Conservation (phyloP, 306 rosid species). For the Coriaria nepalensis region DNA sequence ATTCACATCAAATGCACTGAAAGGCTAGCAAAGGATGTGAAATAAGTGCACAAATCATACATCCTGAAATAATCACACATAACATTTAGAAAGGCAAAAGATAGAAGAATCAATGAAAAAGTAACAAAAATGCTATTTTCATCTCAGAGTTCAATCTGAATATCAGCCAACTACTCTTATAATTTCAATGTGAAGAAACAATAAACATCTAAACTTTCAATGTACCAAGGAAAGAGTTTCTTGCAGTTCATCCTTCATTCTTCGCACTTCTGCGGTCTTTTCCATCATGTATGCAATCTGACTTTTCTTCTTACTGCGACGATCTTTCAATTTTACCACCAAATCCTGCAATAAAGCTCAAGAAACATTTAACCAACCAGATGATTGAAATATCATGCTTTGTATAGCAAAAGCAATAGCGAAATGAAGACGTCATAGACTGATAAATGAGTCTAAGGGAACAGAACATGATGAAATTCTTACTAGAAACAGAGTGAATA, state of each 20-base stretch:
- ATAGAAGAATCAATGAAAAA: no score
- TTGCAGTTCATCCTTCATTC: constrained; percentile 48
- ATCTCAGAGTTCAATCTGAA: background rate
- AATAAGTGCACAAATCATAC: no score
- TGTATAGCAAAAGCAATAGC: no score
- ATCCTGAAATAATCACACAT: no score
- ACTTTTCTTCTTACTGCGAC: constrained; percentile 30
- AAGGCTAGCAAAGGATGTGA: no score
- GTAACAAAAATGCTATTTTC: background rate
- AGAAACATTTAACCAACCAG: background rate
- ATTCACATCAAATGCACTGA: no score
- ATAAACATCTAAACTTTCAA: constrained; percentile 11
- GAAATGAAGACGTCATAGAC: no score
- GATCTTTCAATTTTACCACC: constrained; percentile 35
- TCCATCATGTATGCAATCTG: constrained; percentile 50
- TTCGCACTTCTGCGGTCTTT: constrained; percentile 50
- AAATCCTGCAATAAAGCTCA: constrained; percentile 28
- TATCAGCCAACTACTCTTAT: constrained; percentile 12
- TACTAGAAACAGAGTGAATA: no score
- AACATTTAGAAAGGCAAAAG: no score
- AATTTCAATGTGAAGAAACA: constrained; percentile 6
- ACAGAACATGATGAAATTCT: no score
- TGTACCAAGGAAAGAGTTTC: constrained; percentile 52
- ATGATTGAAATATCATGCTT: no score
- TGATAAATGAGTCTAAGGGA: no score